phyloP scores from a whole-genome alignment of 768 basidiomycete genomes.

The Auricularia auricula-judae region DNA sequence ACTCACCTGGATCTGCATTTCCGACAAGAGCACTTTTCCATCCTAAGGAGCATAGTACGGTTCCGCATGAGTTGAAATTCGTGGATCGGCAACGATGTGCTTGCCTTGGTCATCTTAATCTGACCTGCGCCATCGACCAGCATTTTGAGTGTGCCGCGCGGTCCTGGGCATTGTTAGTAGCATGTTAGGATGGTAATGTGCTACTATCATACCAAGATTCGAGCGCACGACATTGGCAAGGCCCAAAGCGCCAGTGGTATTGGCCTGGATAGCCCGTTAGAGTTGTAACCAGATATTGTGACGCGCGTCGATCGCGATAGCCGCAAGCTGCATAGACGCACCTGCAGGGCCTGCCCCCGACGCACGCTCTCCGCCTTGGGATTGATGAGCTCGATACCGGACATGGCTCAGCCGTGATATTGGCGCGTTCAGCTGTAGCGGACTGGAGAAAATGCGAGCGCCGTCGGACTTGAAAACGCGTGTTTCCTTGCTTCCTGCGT shows the following conservation, averaged over 20 bases:
- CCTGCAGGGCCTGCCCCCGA: slow-evolving; percentile 86
- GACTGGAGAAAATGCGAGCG: not conserved
- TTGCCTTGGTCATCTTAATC: slow-evolving; percentile 95
- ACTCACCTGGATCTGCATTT: slow-evolving; percentile 86
- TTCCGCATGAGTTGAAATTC: not conserved
- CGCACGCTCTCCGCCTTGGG: slow-evolving; percentile 92
- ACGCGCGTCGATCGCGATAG: not conserved
- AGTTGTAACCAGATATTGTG: slow-evolving; percentile 8
- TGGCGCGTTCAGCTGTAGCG: not conserved
- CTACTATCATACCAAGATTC: slow-evolving; percentile 64
- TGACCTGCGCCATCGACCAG: slow-evolving; percentile 95
- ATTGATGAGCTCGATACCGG: slow-evolving; percentile 87
- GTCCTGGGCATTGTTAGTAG: slow-evolving; percentile 41
- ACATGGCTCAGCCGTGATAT: slow-evolving; percentile 2
- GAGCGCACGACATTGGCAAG: slow-evolving; percentile 95
- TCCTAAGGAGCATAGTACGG: slow-evolving; percentile 32
- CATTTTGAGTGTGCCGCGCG: slow-evolving; percentile 97
- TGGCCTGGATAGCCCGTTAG: slow-evolving; percentile 44
- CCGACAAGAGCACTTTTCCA: slow-evolving; percentile 93
- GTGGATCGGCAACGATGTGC: not conserved
- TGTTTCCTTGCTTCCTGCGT: too few species aligned
- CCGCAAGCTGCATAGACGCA: slow-evolving; percentile 20
- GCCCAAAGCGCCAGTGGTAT: slow-evolving; percentile 90
- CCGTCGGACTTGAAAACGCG: not conserved
- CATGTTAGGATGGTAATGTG: slow-evolving; percentile 1